phyloP scores from a whole-genome alignment of 192 early-diverging fungal species.

The Mortierella antarctica region DNA sequence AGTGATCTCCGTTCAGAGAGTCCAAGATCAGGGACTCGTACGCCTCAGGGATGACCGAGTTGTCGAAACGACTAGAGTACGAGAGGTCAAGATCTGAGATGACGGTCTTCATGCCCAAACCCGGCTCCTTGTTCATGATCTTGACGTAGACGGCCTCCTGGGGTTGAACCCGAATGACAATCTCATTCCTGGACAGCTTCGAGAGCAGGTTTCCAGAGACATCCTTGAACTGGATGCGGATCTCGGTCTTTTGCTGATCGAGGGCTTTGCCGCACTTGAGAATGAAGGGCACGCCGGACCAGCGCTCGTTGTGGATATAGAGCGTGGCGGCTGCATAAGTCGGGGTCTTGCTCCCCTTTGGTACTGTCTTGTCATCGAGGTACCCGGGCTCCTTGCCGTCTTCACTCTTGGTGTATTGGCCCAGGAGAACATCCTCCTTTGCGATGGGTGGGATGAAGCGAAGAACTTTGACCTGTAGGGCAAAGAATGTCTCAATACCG shows the following conservation, averaged over 20 bases:
- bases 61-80: constrained; percentile 89
- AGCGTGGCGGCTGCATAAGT: constrained; percentile 92
- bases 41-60: constrained; percentile 94
- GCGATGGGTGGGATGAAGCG: constrained; percentile 82
- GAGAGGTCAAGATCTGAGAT: constrained; percentile 95
- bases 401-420: constrained; percentile 86
- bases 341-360: constrained; percentile 84
- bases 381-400: constrained; percentile 92
- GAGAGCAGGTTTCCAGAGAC: constrained; percentile 86
- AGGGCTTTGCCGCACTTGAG: constrained; percentile 91
- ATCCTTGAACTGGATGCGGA: constrained; percentile 97
- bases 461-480: constrained; percentile 69
- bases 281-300: constrained; percentile 92
- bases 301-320: constrained; percentile 94
- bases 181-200: constrained; percentile 88
- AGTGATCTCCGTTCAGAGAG: constrained; percentile 90
- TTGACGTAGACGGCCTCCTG: constrained; percentile 98
- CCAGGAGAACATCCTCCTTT: constrained; percentile 87
- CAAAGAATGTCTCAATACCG: too few species aligned
- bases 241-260: constrained; percentile 91
- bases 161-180: constrained; percentile 95
- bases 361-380: constrained; percentile 91
- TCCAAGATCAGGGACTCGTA: constrained; percentile 97
- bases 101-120: constrained; percentile 83
- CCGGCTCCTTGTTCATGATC: constrained; percentile 95